These are phyloP conservation scores for Carpinus fangiana DNA, from an alignment of 306 rosid genomes.

Conservation along the genomic window DNA sequence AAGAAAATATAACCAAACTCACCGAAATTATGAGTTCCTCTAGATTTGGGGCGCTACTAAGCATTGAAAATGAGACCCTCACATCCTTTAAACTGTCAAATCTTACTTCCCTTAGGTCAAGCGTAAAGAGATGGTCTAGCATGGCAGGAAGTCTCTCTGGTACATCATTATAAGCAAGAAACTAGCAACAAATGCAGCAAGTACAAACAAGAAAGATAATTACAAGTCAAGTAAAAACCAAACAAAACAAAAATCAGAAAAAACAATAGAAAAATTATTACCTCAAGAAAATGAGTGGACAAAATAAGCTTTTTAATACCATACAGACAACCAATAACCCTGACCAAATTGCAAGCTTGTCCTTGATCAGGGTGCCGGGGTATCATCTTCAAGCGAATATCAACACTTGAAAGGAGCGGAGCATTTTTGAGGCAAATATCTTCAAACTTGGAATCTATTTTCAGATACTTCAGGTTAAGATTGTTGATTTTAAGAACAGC, in stretches of 20 bases:
- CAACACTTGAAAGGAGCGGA: slow-evolving; percentile 20
- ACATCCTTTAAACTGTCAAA: slow-evolving; percentile 8
- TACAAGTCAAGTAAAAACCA: too few relatives aligned
- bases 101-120: slow-evolving; percentile 18
- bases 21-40: slow-evolving; percentile 31
- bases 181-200: slow-evolving; percentile 17
- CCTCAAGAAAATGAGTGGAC: slow-evolving; percentile 6
- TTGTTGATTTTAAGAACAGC: slow-evolving; percentile 20
- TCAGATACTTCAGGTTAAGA: slow-evolving; percentile 27
- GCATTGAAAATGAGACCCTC: slow-evolving; percentile 15
- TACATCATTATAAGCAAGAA: slow-evolving; percentile 12
- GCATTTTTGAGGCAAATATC: slow-evolving; percentile 12
- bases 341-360: slow-evolving; percentile 15
- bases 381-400: slow-evolving; percentile 13
- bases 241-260: not conserved
- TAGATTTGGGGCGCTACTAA: slow-evolving; percentile 32
- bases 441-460: slow-evolving; percentile 17
- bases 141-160: slow-evolving; percentile 22
- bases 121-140: slow-evolving; percentile 18
- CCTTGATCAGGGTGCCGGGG: not conserved
- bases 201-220: not conserved
- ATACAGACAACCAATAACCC: slow-evolving; percentile 20
- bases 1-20: not conserved
- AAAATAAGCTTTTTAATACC: slow-evolving; percentile 16
- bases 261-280: not conserved